Percentiles rank a stretch among this genome's conserved stretches.
phyloP scores from a whole-genome alignment of 1,284 basidiomycete species.

The Fomes fomentarius region DNA sequence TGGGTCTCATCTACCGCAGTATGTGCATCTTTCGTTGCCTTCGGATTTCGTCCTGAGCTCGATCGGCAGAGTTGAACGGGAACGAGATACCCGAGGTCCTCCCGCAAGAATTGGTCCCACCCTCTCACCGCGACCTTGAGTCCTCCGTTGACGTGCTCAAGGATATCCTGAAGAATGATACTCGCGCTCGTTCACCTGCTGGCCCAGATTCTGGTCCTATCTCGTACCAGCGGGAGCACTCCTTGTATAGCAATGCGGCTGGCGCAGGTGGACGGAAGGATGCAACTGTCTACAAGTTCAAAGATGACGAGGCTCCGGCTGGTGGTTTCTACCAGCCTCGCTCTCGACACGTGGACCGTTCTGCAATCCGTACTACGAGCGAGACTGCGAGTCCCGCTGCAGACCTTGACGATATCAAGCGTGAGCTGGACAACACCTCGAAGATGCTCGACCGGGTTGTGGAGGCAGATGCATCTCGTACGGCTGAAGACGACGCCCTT shows the following conservation, averaged over 20 bases:
- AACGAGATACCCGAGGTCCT: conserved; percentile 88
- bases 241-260: conserved; percentile 62
- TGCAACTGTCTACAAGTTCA: conserved; percentile 93
- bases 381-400: conserved; percentile 73
- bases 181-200: conserved; percentile 60
- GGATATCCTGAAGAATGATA: conserved; percentile 88
- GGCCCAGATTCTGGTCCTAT: conserved; percentile 49
- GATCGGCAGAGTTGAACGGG: conserved; percentile 94
- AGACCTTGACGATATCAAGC: conserved; percentile 88
- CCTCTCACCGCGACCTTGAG: conserved; percentile 91
- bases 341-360: conserved; percentile 87
- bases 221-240: conserved; percentile 70
- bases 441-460: conserved; percentile 80
- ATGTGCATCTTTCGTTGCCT: conserved; percentile 36
- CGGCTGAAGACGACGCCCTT: conserved; percentile 85
- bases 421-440: conserved; percentile 83
- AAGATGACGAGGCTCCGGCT: conserved; percentile 59
- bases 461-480: conserved; percentile 60
- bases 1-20: conserved; percentile 98
- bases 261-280: conserved; percentile 74
- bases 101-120: conserved; percentile 90
- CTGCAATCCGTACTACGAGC: conserved; percentile 75
- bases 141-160: conserved; percentile 92
- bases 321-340: conserved; percentile 84
- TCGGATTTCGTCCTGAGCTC: too few relatives aligned